Percentiles rank a stretch among this genome's conserved stretches.
These are phyloP conservation scores for Aspergillus chevalieri DNA, from an alignment of 2,329 filamentous ascomycete genomes.

Conservation along the genomic window DNA sequence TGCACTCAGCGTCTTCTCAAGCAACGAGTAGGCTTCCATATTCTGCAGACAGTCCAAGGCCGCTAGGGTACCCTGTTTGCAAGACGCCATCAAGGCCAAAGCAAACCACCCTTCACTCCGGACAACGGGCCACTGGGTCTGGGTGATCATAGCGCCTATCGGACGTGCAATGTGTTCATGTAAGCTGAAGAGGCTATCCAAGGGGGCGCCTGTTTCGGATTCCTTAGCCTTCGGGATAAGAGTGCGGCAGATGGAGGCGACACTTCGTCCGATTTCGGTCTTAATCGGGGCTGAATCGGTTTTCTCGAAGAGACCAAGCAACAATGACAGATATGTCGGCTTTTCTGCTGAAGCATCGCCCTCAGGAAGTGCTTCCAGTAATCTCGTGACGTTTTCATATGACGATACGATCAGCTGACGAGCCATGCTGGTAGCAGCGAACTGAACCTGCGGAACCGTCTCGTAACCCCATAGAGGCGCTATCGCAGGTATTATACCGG, in stretches of 20 bases:
- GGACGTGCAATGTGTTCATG: conserved; percentile 34
- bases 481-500: conserved; percentile 34
- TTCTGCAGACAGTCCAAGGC: conserved; percentile 32
- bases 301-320: conserved; percentile 37
- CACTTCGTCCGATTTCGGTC: conserved; percentile 42
- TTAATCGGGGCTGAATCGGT: conserved; percentile 41
- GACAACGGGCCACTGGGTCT: conserved; percentile 44
- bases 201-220: conserved; percentile 18
- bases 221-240: conserved; percentile 25
- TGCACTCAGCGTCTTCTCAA: conserved; percentile 26
- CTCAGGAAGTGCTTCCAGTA: conserved; percentile 28
- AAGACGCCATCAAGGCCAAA: conserved; percentile 41
- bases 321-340: conserved; percentile 35
- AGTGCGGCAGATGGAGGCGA: conserved; percentile 41
- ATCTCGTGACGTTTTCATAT: conserved; percentile 30
- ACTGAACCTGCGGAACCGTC: conserved; percentile 40
- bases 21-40: conserved; percentile 26
- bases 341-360: conserved; percentile 21
- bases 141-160: conserved; percentile 39
- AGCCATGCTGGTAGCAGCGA: conserved; percentile 36
- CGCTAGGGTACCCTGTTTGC: conserved; percentile 23
- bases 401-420: conserved; percentile 35
- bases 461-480: conserved; percentile 37
- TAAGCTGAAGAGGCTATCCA: conserved; percentile 29
- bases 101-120: conserved; percentile 47